These are phyloP conservation scores for Chalciporus sphaerocephalus DNA, from an alignment of 768 basidiomycete genomes.

Conservation along the genomic window DNA sequence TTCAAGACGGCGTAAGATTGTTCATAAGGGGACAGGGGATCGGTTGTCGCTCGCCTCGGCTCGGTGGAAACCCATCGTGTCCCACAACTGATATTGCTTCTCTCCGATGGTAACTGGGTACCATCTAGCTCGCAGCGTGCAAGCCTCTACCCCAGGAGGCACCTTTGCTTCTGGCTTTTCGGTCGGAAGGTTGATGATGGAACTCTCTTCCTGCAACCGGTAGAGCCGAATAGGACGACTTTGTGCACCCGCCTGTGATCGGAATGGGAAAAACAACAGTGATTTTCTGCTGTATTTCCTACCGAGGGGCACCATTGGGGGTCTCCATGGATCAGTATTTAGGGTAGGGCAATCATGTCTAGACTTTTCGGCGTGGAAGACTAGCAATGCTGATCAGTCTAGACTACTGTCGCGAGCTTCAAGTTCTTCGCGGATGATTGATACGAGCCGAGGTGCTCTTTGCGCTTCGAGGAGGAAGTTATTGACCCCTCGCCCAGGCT, in stretches of 20 bases:
- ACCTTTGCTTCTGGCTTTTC: constrained; percentile 18
- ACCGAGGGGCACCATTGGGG: not conserved
- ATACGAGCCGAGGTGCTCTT: not conserved
- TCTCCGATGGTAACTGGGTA: not conserved
- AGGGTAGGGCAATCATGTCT: not conserved
- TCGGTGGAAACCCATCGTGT: constrained; percentile 24
- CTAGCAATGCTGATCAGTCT: not conserved
- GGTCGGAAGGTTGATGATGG: constrained; percentile 17
- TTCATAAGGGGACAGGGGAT: constrained; percentile 10
- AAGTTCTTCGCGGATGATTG: too few species aligned
- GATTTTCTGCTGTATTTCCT: not conserved
- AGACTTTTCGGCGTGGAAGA: not conserved
- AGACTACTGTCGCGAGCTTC: too few species aligned
- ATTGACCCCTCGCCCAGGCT: not conserved
- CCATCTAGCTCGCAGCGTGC: constrained; percentile 24
- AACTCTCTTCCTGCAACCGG: constrained; percentile 21
- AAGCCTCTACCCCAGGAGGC: constrained; percentile 24
- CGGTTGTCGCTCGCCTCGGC: not conserved
- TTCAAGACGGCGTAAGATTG: constrained; percentile 26
- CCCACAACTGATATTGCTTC: constrained; percentile 18
- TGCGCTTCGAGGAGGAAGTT: not conserved
- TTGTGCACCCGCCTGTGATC: not conserved
- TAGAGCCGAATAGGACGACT: constrained; percentile 14
- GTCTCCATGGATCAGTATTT: not conserved
- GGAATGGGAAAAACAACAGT: not conserved